Base-by-base conservation (phyloP, 2,329 filamentous ascomycete species). In the Lecanicillium sp. region DNA sequence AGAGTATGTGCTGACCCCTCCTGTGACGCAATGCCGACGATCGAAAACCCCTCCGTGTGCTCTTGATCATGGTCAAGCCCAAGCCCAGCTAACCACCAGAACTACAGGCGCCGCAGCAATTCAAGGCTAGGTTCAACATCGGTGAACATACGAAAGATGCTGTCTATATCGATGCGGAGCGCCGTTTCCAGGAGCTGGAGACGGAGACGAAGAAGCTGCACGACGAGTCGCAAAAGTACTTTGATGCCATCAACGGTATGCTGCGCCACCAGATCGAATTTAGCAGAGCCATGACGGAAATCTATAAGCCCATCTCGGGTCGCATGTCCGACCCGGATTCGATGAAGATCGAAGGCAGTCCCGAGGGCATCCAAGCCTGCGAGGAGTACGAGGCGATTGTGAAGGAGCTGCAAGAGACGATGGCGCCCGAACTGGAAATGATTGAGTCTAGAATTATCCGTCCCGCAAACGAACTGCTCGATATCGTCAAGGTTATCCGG, bases 231-330 rank as follows among this genome's bases (percentile, higher is more conserved):
- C 85, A 89, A 62, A 96, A 94, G 68, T 98, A 98, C 64, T 96
- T 94, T 54, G 81, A 95, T 39, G 87, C 92, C 58, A 96, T 98
- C 68, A 96, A 97, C 67, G 86, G 84, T 71, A 98, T 98, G 92
- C 77, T 98, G 54, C 78, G 72, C 57, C 89, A 97, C 66, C 92
- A 98, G 69, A 97, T 98, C 64, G 90, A 94, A 60, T 98, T 98
- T 68, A 95, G 90, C 52, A 80, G 95, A 66, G 87, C 89, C 49
- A 90, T 95, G 70, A 83, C 84, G 47, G 92, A 98, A 63, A 84
- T 98, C 54, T 98, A 98, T 73, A 94, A 94, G 61, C 92, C 92
- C 50, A 98, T 98, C 53, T 96, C 90, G 40, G 92, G 92, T 40
- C 84, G 92, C 57, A 77, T 94, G 63, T 97, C 90, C 33, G 92